Base-by-base conservation (phyloP, 495 filamentous ascomycete species). In the Podospora anserina region DNA sequence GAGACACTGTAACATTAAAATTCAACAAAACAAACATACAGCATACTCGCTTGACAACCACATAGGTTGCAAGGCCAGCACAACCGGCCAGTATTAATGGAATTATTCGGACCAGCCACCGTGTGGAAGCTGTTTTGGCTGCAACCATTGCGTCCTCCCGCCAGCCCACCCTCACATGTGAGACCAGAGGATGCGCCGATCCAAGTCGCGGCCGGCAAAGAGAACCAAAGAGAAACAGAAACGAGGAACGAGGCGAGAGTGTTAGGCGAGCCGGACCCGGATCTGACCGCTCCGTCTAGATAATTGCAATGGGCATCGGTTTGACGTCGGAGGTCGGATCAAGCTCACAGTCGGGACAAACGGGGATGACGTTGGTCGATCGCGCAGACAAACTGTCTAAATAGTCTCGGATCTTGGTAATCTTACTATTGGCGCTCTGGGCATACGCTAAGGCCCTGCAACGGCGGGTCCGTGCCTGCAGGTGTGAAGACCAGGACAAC, bases 91-190 rank as follows among this genome's bases (percentile, higher is more conserved):
- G 75, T 28, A 82, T 18, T 13, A 80, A 23, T 1, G 79, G 79
- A 32, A 83, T 77, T 63, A 77, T 67, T 49, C 81, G 82, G 63
- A 80, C 80, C 49, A 73, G 76, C 82, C 82, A 84, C 65, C 82
- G 78, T 71, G 81, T 81, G 54, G 69, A 78, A 60, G 81, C 65
- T 68, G 76, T 77, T 53, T 54, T 68, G 63, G 75, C 75, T 60
- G 32, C 70, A 74, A 76, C 74, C 74, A 76, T 76, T 15, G 68
- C 65, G 72, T 58, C 16, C 49, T 16, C 30, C 15, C 55, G 9
- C 55, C 32, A 19, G 53, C 23, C 49, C 5, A 27, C 18, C 19
- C 59, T 61, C 59, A 26, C 61, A 44, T 63, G n/a, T 7, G 32
- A 23, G 23, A 23, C 13, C 53, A 19, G 13, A 28, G 20, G n/a